These are phyloP conservation scores for Phytopythium mirpurense DNA, from an alignment of 352 stramenopile genomes.

Conservation along the genomic window DNA sequence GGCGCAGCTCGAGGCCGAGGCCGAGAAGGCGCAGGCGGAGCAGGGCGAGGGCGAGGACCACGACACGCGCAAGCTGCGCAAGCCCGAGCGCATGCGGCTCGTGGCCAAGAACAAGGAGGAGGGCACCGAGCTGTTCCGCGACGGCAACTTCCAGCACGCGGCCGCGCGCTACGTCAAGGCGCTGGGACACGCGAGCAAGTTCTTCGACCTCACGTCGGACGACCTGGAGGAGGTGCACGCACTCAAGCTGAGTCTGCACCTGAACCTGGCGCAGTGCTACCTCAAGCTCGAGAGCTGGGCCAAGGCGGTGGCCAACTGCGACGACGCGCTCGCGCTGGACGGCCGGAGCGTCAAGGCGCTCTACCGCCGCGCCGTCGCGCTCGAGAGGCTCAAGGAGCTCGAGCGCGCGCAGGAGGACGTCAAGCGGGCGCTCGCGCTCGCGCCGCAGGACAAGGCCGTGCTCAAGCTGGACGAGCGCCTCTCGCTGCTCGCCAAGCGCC, in stretches of 20 bases:
- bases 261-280: conserved; percentile 93
- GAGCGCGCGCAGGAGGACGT: conserved; percentile 63
- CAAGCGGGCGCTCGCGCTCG: conserved; percentile 42
- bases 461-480: conserved; percentile 67
- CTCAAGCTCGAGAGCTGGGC: conserved; percentile 90
- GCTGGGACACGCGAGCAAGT: conserved; percentile 88
- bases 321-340: conserved; percentile 79
- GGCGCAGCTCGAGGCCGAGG: conserved; percentile 73
- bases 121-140: conserved; percentile 91
- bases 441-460: conserved; percentile 77
- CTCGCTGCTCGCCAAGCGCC: conserved; percentile 57
- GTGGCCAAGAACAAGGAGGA: conserved; percentile 95
- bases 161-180: conserved; percentile 90
- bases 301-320: conserved; percentile 81
- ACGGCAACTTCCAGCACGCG: conserved; percentile 86
- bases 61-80: conserved; percentile 91
- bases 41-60: conserved; percentile 85
- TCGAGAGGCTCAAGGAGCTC: conserved; percentile 87
- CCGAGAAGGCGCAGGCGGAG: conserved; percentile 64
- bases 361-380: conserved; percentile 79
- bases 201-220: conserved; percentile 85
- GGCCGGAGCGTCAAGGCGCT: conserved; percentile 79
- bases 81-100: conserved; percentile 91
- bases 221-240: conserved; percentile 85
- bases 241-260: conserved; percentile 88